Conservation (phyloP, 352 stramenopile genomes). For the Phytophthora brassicae region DNA sequence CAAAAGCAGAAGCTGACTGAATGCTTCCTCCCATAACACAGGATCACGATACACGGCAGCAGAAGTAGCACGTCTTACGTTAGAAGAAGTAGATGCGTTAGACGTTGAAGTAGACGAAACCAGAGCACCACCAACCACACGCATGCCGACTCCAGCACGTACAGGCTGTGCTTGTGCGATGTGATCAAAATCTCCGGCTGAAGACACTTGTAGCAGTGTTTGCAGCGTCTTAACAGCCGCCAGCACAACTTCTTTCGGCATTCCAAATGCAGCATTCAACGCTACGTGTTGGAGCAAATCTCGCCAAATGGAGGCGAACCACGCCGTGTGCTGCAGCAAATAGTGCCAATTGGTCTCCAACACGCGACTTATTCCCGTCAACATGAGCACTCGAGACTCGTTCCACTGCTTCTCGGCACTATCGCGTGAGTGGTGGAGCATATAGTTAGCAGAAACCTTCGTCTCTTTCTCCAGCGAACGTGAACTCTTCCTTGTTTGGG, state of each 20-base stretch:
- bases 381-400: constrained; percentile 94
- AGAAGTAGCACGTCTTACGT: constrained; percentile 16
- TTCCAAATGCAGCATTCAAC: constrained; percentile 46
- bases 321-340: constrained; percentile 57
- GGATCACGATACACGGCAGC: constrained; percentile 45
- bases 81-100: constrained; percentile 22
- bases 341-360: constrained; percentile 86
- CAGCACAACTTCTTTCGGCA: constrained; percentile 81
- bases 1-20: constrained; percentile 56
- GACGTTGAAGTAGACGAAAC: constrained; percentile 38
- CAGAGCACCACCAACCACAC: constrained; percentile 86
- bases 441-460: constrained; percentile 37
- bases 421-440: constrained; percentile 96
- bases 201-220: constrained; percentile 83
- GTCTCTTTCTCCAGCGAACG: constrained; percentile 13
- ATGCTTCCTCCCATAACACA: constrained; percentile 69
- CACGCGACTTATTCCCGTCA: constrained; percentile 94
- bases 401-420: constrained; percentile 97
- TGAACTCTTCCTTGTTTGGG: constrained; percentile 23
- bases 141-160: constrained; percentile 86
- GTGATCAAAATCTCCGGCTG: constrained; percentile 67
- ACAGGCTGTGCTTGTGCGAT: constrained; percentile 73
- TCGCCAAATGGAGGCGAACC: constrained; percentile 67
- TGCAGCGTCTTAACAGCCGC: constrained; percentile 75
- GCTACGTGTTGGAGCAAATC: constrained; percentile 65